Percentiles rank a stretch among this genome's conserved stretches.
Evolutionary conservation across 2,329 filamentous ascomycete genomes (phyloP).

Genomic region (Diaporthe aspalathi): DNA sequence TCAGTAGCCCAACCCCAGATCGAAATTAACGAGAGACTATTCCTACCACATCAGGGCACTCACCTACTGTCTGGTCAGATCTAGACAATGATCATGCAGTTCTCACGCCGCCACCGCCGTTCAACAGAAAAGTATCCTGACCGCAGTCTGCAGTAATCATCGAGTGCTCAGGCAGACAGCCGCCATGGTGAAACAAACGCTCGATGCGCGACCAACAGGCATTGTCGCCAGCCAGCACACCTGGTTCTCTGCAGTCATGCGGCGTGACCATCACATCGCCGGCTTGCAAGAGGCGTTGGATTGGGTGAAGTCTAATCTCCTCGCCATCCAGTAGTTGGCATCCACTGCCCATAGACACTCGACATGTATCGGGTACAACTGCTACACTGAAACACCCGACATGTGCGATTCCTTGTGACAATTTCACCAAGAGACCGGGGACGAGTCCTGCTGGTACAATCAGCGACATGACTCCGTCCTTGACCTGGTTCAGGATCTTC

Average conservation of each 20-base stretch:
- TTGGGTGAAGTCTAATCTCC: slow-evolving; percentile 18
- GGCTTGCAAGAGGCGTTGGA: background rate
- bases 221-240: background rate
- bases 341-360: background rate
- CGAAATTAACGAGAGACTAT: background rate
- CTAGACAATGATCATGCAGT: background rate
- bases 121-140: background rate
- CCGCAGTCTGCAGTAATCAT: background rate
- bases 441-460: background rate
- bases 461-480: background rate
- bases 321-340: background rate
- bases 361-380: slow-evolving; percentile 29
- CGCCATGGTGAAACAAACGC: slow-evolving; percentile 12
- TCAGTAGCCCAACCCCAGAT: background rate
- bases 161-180: background rate
- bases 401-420: background rate
- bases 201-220: slow-evolving; percentile 17
- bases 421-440: background rate
- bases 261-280: slow-evolving; percentile 32
- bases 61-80: background rate
- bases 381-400: slow-evolving; percentile 6
- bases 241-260: slow-evolving; percentile 23
- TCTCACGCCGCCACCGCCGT: background rate
- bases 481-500: slow-evolving; percentile 6
- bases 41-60: background rate